phyloP scores from a whole-genome alignment of 441 rosid genomes.

The Jatropha multifida region DNA sequence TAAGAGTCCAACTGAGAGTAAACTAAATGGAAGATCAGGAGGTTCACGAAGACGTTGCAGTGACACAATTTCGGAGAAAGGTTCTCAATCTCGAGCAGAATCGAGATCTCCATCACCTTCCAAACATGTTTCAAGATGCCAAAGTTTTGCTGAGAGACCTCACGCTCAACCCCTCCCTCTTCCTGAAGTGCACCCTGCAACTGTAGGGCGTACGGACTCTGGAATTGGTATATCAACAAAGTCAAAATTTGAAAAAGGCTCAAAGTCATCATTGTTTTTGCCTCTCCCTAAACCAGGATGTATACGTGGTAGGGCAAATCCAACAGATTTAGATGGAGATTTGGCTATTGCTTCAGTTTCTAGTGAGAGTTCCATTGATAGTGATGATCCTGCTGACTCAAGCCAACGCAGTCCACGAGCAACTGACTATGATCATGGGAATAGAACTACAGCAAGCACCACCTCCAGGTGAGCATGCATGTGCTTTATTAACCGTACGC shows the following conservation, averaged over 20 bases:
- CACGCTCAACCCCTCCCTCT: constrained; percentile 72
- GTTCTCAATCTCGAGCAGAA: constrained; percentile 53
- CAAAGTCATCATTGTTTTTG: constrained; percentile 45
- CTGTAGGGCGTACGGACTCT: constrained; percentile 49
- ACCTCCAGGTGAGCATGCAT: constrained; percentile 51
- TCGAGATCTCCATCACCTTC: constrained; percentile 68
- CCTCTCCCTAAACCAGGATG: constrained; percentile 61
- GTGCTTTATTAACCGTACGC: not conserved
- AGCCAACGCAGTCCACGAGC: constrained; percentile 49
- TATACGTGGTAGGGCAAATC: constrained; percentile 42
- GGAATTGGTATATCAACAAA: constrained; percentile 46
- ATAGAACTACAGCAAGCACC: constrained; percentile 44
- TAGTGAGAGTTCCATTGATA: constrained; percentile 56
- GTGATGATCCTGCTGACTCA: constrained; percentile 56
- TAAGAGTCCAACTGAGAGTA: constrained; percentile 49
- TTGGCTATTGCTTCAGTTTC: constrained; percentile 50
- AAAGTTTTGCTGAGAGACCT: constrained; percentile 57
- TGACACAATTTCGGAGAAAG: constrained; percentile 52
- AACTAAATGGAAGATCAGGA: constrained; percentile 41
- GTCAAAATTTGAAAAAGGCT: constrained; percentile 39
- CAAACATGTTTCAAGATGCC: constrained; percentile 57
- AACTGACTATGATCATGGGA: constrained; percentile 50
- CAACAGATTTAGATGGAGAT: constrained; percentile 56
- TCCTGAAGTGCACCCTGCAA: constrained; percentile 45
- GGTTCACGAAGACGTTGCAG: constrained; percentile 45